phyloP scores from a whole-genome alignment of 805 yeast genomes.

The Kuraishia capsulata region DNA sequence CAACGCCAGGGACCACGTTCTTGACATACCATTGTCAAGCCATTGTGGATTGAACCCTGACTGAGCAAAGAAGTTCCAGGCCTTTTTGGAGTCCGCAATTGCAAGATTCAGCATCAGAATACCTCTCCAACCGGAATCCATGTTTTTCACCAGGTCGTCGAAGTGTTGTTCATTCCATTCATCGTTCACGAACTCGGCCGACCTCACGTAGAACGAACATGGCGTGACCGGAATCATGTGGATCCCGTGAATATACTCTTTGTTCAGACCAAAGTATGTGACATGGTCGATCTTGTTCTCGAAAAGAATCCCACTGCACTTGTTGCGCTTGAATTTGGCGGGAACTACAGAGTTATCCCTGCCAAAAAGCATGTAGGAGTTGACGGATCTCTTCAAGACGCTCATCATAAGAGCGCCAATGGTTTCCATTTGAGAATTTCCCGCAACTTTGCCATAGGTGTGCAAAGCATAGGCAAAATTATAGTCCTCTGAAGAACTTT shows the following conservation, averaged over 20 bases:
- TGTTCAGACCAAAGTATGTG: slow-evolving; percentile 59
- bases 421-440: slow-evolving; percentile 39
- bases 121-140: slow-evolving; percentile 67
- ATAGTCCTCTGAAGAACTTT: slow-evolving; percentile 62
- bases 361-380: slow-evolving; percentile 35
- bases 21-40: slow-evolving; percentile 78
- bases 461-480: slow-evolving; percentile 56
- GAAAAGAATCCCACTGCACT: slow-evolving; percentile 63
- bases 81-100: slow-evolving; percentile 52
- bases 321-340: slow-evolving; percentile 40
- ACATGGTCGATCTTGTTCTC: slow-evolving; percentile 65
- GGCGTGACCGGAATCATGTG: slow-evolving; percentile 69
- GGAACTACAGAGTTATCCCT: slow-evolving; percentile 51
- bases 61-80: slow-evolving; percentile 48
- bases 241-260: slow-evolving; percentile 63
- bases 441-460: slow-evolving; percentile 46
- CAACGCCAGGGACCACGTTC: slow-evolving; percentile 79
- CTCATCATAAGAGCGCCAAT: slow-evolving; percentile 53
- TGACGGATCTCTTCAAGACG: slow-evolving; percentile 41
- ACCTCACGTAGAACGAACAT: slow-evolving; percentile 51
- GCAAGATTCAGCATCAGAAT: slow-evolving; percentile 69
- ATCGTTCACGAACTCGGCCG: slow-evolving; percentile 45
- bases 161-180: slow-evolving; percentile 57
- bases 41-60: neutral
- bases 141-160: slow-evolving; percentile 34